These are phyloP conservation scores for Drechmeria coniospora DNA, from an alignment of 2,329 filamentous ascomycete genomes.

Conservation along the genomic window DNA sequence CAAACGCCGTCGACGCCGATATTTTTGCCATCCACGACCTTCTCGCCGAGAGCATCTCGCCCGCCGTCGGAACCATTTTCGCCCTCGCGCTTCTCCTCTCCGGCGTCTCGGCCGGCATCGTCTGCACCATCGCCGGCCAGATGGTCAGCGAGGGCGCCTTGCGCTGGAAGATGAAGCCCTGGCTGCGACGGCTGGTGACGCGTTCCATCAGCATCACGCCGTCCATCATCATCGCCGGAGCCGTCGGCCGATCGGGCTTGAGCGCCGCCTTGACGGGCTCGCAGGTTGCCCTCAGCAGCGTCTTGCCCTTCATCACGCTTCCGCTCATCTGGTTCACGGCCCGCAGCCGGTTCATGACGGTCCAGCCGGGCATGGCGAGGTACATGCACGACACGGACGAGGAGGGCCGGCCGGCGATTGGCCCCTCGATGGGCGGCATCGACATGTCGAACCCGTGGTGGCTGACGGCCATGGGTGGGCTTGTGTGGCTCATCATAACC, in stretches of 20 bases:
- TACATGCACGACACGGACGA: constrained; percentile 15
- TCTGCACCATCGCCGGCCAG: constrained; percentile 80
- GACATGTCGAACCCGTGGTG: constrained; percentile 63
- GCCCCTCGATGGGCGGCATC: constrained; percentile 10
- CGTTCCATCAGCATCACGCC: constrained; percentile 69
- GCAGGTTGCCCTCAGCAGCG: constrained; percentile 65
- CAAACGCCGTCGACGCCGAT: constrained; percentile 50
- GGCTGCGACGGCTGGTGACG: constrained; percentile 65
- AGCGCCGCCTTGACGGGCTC: constrained; percentile 57
- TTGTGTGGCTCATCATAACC: constrained; percentile 60
- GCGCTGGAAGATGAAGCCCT: constrained; percentile 58
- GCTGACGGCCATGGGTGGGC: constrained; percentile 33
- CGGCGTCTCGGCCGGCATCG: constrained; percentile 67
- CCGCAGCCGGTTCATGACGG: constrained; percentile 65
- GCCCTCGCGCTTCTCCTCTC: constrained; percentile 67
- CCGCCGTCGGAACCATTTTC: constrained; percentile 69
- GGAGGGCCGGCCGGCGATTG: constrained; percentile 1
- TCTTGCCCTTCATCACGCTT: constrained; percentile 68
- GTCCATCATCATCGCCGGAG: constrained; percentile 68
- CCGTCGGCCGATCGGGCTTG: constrained; percentile 56
- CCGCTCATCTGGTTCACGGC: constrained; percentile 79
- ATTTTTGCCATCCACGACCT: constrained; percentile 73
- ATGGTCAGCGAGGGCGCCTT: constrained; percentile 79
- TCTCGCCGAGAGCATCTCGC: constrained; percentile 51
- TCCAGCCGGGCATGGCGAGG: constrained; percentile 29